Evolutionary conservation across 805 yeast species (phyloP), one percentile per base, ranked within the genome.

Genomic region (Ogataea zsoltii): DNA sequence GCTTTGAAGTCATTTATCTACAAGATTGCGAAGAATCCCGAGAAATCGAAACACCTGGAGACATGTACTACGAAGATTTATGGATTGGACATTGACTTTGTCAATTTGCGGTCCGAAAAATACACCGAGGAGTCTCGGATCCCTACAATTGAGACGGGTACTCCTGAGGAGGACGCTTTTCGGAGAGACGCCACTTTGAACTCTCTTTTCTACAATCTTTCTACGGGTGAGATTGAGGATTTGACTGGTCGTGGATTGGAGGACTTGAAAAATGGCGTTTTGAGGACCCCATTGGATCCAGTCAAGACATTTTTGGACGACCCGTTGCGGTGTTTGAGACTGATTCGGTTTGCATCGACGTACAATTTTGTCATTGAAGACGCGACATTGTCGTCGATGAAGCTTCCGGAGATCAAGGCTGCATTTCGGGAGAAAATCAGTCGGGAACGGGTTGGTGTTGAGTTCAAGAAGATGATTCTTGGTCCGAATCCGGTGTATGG

Each of bases 181-280:
- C 76, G 99, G 58, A 75, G 99, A 60, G 99, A 94, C 68, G 98
- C 98, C 2, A 94, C 99, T 0, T 69, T 94, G 42, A 94, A 94
- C 63, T 96, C 99, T 0, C 68, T 94, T 18, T 94, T 94, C 60
- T 94, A 85, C 66, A 94, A 94, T 64, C 75, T 94, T 42, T 76
- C 76, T 43, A 77, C 82, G 4, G 72, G 71, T 12, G 54, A 74
- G 47, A 82, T 94, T 18, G 99, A 94, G 62, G 99, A 94, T 65
- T 80, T 84, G 49, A 94, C 99, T 0, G 79, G 77, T 0, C 57
- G 65, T 16, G 99, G 99, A 0, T 59, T 91, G 4, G 61, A 74
- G 7, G 99, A 94, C 64, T 69, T 94, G 51, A 54, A 73, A 33
- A 51, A 68, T 21, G 96, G 96, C 0, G 63, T 89, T 0, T 70